These are phyloP conservation scores for Aspergillus tubingensis DNA, from an alignment of 2,329 filamentous ascomycete genomes.

Conservation along the genomic window DNA sequence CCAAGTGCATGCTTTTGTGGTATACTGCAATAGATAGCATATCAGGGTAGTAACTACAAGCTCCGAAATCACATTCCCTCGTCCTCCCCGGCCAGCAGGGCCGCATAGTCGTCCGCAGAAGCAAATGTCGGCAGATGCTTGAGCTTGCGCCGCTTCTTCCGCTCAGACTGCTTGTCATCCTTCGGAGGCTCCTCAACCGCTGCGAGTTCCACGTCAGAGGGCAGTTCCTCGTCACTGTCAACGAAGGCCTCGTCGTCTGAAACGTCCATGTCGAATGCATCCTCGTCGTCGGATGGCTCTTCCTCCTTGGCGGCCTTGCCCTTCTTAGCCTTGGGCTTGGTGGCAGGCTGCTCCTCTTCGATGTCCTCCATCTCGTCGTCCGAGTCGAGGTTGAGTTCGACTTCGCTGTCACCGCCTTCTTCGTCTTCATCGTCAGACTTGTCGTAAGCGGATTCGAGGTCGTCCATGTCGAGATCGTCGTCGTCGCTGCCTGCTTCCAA, in stretches of 20 bases:
- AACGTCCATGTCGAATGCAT: constrained; percentile 54
- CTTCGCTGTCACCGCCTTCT: constrained; percentile 47
- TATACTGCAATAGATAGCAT: constrained; percentile 19
- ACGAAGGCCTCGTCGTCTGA: constrained; percentile 50
- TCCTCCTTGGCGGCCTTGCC: constrained; percentile 39
- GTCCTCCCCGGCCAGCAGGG: constrained; percentile 73
- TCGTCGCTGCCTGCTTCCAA: constrained; percentile 64
- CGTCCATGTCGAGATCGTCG: constrained; percentile 60
- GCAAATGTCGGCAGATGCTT: constrained; percentile 92
- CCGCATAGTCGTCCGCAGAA: constrained; percentile 89
- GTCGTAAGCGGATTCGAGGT: constrained; percentile 55
- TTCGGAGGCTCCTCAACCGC: constrained; percentile 47
- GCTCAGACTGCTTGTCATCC: constrained; percentile 43
- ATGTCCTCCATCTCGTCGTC: constrained; percentile 49
- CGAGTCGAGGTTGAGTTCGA: constrained; percentile 51
- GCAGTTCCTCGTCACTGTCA: constrained; percentile 58
- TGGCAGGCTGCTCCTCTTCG: constrained; percentile 36
- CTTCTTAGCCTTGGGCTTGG: constrained; percentile 31
- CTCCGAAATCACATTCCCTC: constrained; percentile 41
- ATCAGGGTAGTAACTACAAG: constrained; percentile 15
- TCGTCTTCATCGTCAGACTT: constrained; percentile 45
- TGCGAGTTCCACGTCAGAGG: constrained; percentile 50
- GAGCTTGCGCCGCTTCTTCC: constrained; percentile 75
- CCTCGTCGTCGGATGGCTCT: constrained; percentile 48
- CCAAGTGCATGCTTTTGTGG: constrained; percentile 18